Conservation (phyloP, 495 filamentous ascomycete genomes). For the Neurospora sp. region DNA sequence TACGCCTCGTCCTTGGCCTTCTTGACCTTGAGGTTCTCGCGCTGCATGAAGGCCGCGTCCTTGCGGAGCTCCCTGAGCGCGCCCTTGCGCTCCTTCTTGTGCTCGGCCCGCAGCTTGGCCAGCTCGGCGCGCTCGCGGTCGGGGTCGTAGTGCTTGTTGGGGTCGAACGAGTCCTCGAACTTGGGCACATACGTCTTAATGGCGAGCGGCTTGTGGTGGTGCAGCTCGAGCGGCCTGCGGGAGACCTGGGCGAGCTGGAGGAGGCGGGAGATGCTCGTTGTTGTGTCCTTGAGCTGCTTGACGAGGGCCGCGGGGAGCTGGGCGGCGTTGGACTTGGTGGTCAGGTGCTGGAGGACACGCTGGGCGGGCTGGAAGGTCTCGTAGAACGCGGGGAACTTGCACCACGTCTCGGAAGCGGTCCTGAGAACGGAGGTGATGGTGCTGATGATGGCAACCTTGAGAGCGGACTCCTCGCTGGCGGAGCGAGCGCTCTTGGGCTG, state of each 20-base stretch:
- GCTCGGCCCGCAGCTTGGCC: conserved; percentile 72
- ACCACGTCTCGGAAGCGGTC: conserved; percentile 52
- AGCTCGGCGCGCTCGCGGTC: conserved; percentile 76
- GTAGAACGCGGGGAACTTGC: conserved; percentile 54
- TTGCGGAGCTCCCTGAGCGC: conserved; percentile 90
- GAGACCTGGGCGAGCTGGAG: conserved; percentile 47
- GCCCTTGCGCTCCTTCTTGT: conserved; percentile 92
- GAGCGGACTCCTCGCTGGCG: conserved; percentile 16
- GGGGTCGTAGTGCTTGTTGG: conserved; percentile 90
- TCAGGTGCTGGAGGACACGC: conserved; percentile 44
- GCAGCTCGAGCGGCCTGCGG: conserved; percentile 73
- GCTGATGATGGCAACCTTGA: conserved; percentile 50
- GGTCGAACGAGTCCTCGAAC: conserved; percentile 94
- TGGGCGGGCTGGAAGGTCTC: conserved; percentile 60
- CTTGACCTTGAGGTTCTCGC: conserved; percentile 83
- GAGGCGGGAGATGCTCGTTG: conserved; percentile 35
- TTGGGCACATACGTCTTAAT: conserved; percentile 87
- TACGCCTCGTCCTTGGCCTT: conserved; percentile 82
- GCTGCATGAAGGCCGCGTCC: conserved; percentile 82
- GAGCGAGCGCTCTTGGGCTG: conserved; percentile 11
- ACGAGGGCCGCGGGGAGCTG: conserved; percentile 36
- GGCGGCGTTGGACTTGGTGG: conserved; percentile 35
- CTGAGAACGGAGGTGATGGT: conserved; percentile 49
- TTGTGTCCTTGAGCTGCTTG: conserved; percentile 26
- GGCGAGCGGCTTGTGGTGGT: conserved; percentile 79